These are phyloP conservation scores for Pichia sp. DNA, from an alignment of 1,139 yeast species.

Conservation along the genomic window DNA sequence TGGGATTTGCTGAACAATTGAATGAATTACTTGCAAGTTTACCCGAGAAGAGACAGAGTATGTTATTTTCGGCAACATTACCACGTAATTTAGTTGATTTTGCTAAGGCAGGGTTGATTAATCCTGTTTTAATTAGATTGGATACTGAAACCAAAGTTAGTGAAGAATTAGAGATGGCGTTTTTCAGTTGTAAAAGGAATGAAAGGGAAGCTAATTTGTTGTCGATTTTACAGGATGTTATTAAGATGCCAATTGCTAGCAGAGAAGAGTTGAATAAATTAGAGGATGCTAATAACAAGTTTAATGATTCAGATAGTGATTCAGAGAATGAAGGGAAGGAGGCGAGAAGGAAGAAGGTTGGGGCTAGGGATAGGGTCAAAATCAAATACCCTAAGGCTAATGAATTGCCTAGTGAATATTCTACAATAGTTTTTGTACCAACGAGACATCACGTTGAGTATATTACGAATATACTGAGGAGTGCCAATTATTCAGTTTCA, in stretches of 20 bases:
- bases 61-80: constrained; percentile 89
- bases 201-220: constrained; percentile 89
- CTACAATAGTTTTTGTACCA: constrained; percentile 92
- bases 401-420: constrained; percentile 71
- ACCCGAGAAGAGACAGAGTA: constrained; percentile 77
- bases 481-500: constrained; percentile 74
- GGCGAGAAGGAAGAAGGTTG: constrained; percentile 20
- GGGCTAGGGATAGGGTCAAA: constrained; percentile 36
- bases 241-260: constrained; percentile 76
- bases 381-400: constrained; percentile 67
- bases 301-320: constrained; percentile 43
- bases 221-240: constrained; percentile 69
- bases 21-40: constrained; percentile 80
- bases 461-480: constrained; percentile 57
- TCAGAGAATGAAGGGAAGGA: constrained; percentile 32
- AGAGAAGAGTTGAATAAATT: constrained; percentile 52
- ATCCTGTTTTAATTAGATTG: constrained; percentile 84
- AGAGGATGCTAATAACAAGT: constrained; percentile 39
- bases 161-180: constrained; percentile 86
- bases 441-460: constrained; percentile 98
- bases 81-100: constrained; percentile 90
- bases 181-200: constrained; percentile 67
- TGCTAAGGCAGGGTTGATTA: constrained; percentile 91
- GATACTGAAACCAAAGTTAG: constrained; percentile 90
- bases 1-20: constrained; percentile 94